A percentile compares a stretch with the other conserved stretches of the same genome.
Conservation (phyloP, 345 rosid genomes). For the Luvunga scandens region DNA sequence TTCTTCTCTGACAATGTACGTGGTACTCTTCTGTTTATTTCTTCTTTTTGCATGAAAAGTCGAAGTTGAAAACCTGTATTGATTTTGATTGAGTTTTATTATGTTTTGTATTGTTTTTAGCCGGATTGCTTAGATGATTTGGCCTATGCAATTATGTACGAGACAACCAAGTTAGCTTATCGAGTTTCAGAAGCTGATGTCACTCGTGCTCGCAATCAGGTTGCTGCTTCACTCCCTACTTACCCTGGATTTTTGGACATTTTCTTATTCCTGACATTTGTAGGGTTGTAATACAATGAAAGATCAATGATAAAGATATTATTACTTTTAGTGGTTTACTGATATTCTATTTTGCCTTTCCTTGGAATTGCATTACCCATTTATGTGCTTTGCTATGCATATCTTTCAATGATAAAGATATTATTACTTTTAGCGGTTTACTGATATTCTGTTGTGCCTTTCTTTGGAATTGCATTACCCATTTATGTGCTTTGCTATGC, state of each 20-base stretch:
- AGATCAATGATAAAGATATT: background rate
- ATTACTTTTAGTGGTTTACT: background rate
- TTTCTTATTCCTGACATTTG: background rate
- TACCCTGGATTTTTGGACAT: background rate
- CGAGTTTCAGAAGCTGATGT: constrained; percentile 98
- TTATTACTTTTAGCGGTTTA: background rate
- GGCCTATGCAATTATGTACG: constrained; percentile 93
- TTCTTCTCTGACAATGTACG: background rate
- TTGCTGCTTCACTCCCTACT: constrained; percentile 12
- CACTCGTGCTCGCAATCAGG: constrained; percentile 97
- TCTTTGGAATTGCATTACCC: background rate
- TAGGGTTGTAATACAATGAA: background rate
- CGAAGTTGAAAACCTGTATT: background rate
- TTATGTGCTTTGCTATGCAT: background rate
- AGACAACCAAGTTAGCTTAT: constrained; percentile 72
- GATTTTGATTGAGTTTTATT: constrained; percentile 1
- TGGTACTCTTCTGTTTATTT: background rate
- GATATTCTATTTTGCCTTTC: background rate
- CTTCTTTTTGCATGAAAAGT: background rate
- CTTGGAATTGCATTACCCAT: background rate
- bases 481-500: background rate
- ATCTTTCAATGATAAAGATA: background rate
- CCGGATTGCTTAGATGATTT: constrained; percentile 87
- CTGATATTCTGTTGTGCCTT: background rate
- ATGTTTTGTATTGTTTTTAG: constrained; percentile 34